Conservation (phyloP, 1,284 basidiomycete species). For the Sanguinoderma infundibulare region DNA sequence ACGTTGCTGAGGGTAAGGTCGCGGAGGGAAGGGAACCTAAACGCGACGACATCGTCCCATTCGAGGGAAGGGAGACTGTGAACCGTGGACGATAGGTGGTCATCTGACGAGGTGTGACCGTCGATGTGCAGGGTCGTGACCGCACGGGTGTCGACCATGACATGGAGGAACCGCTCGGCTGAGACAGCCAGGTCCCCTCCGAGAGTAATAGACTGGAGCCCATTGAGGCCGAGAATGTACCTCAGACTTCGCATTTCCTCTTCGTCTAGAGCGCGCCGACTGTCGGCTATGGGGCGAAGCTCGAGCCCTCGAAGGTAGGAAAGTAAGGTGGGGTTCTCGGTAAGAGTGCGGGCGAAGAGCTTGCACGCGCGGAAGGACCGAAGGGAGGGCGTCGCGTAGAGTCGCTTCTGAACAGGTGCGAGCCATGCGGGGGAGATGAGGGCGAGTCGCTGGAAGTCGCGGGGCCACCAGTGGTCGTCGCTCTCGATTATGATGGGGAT, state of each 20-base stretch:
- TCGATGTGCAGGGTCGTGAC: constrained; percentile 51
- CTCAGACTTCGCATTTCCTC: constrained; percentile 43
- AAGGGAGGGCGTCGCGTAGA: constrained; percentile 50
- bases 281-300: constrained; percentile 40
- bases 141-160: constrained; percentile 42
- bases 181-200: constrained; percentile 51
- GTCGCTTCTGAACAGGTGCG: constrained; percentile 44
- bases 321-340: constrained; percentile 40
- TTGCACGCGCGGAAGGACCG: constrained; percentile 45
- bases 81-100: constrained; percentile 4
- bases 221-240: constrained; percentile 45
- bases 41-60: constrained; percentile 38
- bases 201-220: constrained; percentile 44
- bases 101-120: constrained; percentile 34
- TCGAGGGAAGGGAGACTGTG: constrained; percentile 28
- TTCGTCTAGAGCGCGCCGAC: constrained; percentile 26
- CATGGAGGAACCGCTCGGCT: constrained; percentile 51
- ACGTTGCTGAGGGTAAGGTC: constrained; percentile 46
- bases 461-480: constrained; percentile 56
- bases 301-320: constrained; percentile 47
- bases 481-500: constrained; percentile 55
- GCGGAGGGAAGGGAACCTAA: constrained; percentile 33
- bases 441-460: constrained; percentile 51
- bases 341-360: constrained; percentile 48
- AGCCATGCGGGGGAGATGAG: constrained; percentile 53